A percentile compares a stretch with the other conserved stretches of the same genome.
Conservation (phyloP, 2,329 filamentous ascomycete genomes). For the Sarocladium brachiariae region DNA sequence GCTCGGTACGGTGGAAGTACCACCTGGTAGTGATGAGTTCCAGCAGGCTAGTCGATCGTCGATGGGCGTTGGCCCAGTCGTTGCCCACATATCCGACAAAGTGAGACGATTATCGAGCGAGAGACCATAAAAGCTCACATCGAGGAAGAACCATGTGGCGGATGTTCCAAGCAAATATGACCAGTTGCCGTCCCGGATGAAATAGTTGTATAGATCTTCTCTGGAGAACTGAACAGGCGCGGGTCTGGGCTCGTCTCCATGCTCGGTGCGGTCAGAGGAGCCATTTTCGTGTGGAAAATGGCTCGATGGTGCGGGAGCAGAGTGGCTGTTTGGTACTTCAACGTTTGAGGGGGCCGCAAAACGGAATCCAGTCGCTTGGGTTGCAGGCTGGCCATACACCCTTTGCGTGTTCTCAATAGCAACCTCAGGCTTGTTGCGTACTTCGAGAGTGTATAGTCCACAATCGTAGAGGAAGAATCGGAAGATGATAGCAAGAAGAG, state of each 20-base stretch:
- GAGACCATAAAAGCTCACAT: slow-evolving; percentile 48
- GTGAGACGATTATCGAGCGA: slow-evolving; percentile 37
- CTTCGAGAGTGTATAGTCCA: slow-evolving; percentile 4
- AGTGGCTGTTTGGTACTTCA: neutral
- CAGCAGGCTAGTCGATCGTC: slow-evolving; percentile 14
- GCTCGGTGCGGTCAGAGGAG: neutral
- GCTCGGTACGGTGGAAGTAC: slow-evolving; percentile 34
- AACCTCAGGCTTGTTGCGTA: slow-evolving; percentile 25
- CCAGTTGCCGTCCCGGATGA: slow-evolving; percentile 35
- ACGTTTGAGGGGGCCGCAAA: neutral
- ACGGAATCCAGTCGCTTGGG: neutral
- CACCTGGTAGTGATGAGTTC: slow-evolving; percentile 35
- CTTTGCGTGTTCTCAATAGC: slow-evolving; percentile 54
- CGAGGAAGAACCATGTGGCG: slow-evolving; percentile 45
- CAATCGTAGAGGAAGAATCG: slow-evolving; percentile 34
- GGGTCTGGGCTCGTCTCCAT: slow-evolving; percentile 22
- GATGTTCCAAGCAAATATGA: slow-evolving; percentile 33
- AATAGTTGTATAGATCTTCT: slow-evolving; percentile 42
- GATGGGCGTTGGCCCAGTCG: slow-evolving; percentile 25
- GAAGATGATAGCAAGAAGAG: slow-evolving; percentile 56
- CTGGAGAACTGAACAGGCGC: slow-evolving; percentile 42
- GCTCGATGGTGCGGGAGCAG: neutral
- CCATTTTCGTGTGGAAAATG: neutral
- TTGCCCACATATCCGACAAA: slow-evolving; percentile 32
- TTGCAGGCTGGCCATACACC: neutral